Conservation (phyloP, 78 protist genomes). For the Dictyostelium citrinum region DNA sequence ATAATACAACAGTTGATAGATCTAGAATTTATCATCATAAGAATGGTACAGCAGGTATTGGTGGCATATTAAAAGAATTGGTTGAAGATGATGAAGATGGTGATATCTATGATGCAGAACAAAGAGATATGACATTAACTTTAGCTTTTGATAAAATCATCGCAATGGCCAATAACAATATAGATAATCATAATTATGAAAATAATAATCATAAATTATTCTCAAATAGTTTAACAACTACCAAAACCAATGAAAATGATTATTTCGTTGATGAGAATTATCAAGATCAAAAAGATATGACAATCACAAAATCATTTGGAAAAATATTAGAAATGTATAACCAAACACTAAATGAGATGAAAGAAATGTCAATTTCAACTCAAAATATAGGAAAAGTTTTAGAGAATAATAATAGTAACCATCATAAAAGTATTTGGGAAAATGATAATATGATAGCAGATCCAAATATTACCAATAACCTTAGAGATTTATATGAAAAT, state of each 20-base stretch:
- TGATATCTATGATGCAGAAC: not conserved
- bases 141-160: conserved; percentile 21
- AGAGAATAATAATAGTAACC: not conserved
- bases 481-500: conserved; percentile 6
- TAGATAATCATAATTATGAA: too few species aligned
- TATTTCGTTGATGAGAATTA: not conserved
- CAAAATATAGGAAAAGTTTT: not conserved
- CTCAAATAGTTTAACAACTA: not conserved
- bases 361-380: conserved; percentile 1
- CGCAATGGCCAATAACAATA: not conserved
- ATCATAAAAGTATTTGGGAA: not conserved
- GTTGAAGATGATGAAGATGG: not conserved
- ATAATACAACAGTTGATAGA: not conserved
- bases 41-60: conserved; percentile 42
- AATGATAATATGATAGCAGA: not conserved
- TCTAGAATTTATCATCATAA: conserved; percentile 3
- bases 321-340: not conserved
- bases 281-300: conserved; percentile 24
- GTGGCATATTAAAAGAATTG: conserved; percentile 25
- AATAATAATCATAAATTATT: not conserved
- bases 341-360: not conserved
- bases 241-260: not conserved
- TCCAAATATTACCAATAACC: conserved; percentile 32
- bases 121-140: conserved; percentile 57
- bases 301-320: conserved; percentile 37